Conservation (phyloP, 257 asterid species). For the Solanum chiquidenum region DNA sequence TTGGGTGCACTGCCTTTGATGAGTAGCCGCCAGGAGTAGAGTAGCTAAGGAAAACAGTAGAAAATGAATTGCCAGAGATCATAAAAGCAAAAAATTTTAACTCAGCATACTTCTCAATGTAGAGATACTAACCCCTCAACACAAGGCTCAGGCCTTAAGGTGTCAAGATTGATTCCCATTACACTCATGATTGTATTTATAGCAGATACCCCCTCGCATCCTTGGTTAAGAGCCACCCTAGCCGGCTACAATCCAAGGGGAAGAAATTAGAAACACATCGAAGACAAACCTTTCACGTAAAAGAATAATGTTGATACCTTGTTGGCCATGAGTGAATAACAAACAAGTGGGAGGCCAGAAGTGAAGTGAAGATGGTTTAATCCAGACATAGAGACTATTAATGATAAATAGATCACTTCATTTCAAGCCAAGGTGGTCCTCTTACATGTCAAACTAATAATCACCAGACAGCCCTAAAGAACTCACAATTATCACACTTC, state of each 20-base stretch:
- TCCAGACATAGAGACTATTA: background rate
- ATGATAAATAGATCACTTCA: background rate
- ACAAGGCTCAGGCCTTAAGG: slow-evolving; percentile 90
- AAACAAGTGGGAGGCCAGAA: background rate
- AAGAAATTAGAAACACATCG: background rate
- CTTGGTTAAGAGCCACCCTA: slow-evolving; percentile 58
- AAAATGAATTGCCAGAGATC: background rate
- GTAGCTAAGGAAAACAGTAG: slow-evolving; percentile 33
- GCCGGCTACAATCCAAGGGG: slow-evolving; percentile 48
- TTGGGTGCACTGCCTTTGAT: slow-evolving; percentile 93
- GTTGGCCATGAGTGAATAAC: background rate
- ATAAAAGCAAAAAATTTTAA: background rate
- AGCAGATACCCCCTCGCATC: slow-evolving; percentile 92
- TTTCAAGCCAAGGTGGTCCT: background rate
- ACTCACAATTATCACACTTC: background rate
- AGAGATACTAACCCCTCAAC: slow-evolving; percentile 70
- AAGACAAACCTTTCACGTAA: background rate
- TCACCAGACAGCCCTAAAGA: background rate
- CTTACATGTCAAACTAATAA: background rate
- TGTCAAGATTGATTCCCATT: slow-evolving; percentile 89
- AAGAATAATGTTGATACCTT: background rate
- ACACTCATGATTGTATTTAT: slow-evolving; percentile 96
- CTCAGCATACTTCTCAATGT: background rate
- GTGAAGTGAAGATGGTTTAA: background rate
- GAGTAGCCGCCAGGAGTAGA: slow-evolving; percentile 98